Evolutionary conservation across 495 filamentous ascomycete species (phyloP).

Genomic region (Aspergillus olivimuriae): DNA sequence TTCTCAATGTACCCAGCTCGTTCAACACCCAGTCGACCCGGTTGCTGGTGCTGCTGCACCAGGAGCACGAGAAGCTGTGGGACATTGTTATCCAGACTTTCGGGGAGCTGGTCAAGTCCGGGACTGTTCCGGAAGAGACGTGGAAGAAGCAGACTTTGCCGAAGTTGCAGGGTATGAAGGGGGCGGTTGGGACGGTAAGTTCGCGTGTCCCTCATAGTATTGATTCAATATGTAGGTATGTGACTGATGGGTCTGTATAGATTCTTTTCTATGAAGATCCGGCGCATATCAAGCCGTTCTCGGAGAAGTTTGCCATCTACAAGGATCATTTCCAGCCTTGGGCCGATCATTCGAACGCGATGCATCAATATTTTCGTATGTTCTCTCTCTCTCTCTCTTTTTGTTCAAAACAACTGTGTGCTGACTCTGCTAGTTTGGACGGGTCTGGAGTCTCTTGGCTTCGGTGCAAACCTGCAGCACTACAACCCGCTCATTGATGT

Average conservation of each 20-base stretch:
- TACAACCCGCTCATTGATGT: constrained; percentile 47
- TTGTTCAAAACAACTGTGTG: constrained; percentile 4
- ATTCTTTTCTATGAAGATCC: constrained; percentile 50
- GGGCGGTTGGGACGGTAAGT: constrained; percentile 44
- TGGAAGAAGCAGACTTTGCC: constrained; percentile 41
- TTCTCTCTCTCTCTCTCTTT: constrained; percentile 1
- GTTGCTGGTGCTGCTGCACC: constrained; percentile 38
- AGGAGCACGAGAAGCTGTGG: constrained; percentile 48
- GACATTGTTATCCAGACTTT: constrained; percentile 38
- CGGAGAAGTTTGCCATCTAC: constrained; percentile 40
- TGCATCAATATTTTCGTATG: constrained; percentile 49
- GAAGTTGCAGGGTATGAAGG: constrained; percentile 38
- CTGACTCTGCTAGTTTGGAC: constrained; percentile 37
- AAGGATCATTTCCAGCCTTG: constrained; percentile 41
- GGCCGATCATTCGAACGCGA: constrained; percentile 48
- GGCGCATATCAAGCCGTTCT: constrained; percentile 31
- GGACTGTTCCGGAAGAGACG: constrained; percentile 30
- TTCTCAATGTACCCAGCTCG: constrained; percentile 43
- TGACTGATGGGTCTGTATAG: constrained; percentile 16
- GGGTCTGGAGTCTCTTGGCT: constrained; percentile 43
- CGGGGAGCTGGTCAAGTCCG: constrained; percentile 26
- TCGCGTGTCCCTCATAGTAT: not conserved
- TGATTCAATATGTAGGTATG: not conserved
- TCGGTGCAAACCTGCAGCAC: constrained; percentile 52
- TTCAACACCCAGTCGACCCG: constrained; percentile 54